Conservation (phyloP, 2,329 filamentous ascomycete species). For the Aspergillus arachidicola region DNA sequence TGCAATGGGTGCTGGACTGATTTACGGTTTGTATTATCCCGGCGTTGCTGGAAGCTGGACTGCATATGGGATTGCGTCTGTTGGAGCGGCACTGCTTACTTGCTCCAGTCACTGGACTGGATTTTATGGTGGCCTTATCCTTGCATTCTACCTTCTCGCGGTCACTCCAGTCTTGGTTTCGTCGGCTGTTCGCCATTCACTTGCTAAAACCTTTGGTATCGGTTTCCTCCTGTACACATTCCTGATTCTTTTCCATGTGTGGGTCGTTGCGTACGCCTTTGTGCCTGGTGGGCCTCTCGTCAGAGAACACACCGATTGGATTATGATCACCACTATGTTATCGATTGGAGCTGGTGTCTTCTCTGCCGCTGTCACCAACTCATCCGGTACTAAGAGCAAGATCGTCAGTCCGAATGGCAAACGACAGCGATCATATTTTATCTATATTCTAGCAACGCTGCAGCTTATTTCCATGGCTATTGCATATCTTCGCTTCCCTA, state of each 20-base stretch:
- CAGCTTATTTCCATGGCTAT: conserved; percentile 79
- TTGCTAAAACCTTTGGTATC: conserved; percentile 79
- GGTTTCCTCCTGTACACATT: conserved; percentile 93
- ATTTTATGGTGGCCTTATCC: conserved; percentile 77
- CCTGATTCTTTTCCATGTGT: conserved; percentile 94
- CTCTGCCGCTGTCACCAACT: conserved; percentile 60
- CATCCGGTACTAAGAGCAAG: conserved; percentile 46
- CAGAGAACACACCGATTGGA: conserved; percentile 92
- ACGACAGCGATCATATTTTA: conserved; percentile 66
- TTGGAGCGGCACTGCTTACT: conserved; percentile 79
- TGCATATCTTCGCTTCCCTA: conserved; percentile 88
- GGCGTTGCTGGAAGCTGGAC: conserved; percentile 75
- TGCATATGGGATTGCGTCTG: conserved; percentile 73
- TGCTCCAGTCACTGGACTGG: conserved; percentile 81
- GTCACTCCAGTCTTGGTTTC: conserved; percentile 73
- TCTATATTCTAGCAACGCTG: conserved; percentile 72
- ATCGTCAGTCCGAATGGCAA: conserved; percentile 42
- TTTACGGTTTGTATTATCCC: conserved; percentile 75
- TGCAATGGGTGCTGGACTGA: conserved; percentile 80
- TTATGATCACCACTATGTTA: conserved; percentile 86
- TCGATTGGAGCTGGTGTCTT: conserved; percentile 84
- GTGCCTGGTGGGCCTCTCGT: conserved; percentile 92
- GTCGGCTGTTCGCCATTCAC: conserved; percentile 74
- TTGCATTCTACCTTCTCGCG: conserved; percentile 81
- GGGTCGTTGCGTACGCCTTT: conserved; percentile 98